These are phyloP conservation scores for Mycena sp. DNA, from an alignment of 1,284 basidiomycete species.

Conservation along the genomic window DNA sequence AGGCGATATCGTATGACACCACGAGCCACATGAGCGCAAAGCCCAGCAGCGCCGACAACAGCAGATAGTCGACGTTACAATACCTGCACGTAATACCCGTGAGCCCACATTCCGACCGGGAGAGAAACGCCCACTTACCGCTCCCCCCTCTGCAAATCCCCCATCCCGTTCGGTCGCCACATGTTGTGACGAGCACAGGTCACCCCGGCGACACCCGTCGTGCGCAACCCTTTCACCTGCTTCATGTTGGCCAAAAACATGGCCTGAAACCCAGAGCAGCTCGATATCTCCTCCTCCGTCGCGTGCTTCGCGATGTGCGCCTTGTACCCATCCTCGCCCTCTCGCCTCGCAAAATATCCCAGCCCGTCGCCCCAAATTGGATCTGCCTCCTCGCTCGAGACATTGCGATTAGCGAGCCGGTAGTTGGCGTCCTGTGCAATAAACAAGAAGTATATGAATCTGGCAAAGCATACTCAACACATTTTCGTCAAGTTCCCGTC, in stretches of 20 bases:
- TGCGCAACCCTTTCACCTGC: conserved; percentile 22
- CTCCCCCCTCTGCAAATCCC: conserved; percentile 36
- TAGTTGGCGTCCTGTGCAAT: conserved; percentile 43
- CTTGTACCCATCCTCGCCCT: conserved; percentile 10
- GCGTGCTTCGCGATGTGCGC: conserved; percentile 12
- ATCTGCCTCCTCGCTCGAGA: conserved; percentile 40
- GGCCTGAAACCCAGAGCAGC: conserved; percentile 13
- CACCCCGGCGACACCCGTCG: conserved; percentile 27
- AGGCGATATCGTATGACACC: conserved; percentile 8
- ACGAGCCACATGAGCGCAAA: not conserved
- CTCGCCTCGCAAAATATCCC: conserved; percentile 39
- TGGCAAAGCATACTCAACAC: not conserved
- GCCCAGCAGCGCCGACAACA: not conserved
- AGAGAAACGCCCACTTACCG: conserved; percentile 2
- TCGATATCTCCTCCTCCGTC: conserved; percentile 12
- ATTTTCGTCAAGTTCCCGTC: not conserved
- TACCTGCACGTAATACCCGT: not conserved
- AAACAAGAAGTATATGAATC: conserved; percentile 34
- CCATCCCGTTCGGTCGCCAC: conserved; percentile 27
- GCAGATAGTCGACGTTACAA: conserved; percentile 5
- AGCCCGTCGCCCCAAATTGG: conserved; percentile 39
- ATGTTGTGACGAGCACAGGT: conserved; percentile 37
- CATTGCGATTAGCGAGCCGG: conserved; percentile 38
- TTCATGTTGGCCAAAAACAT: conserved; percentile 11
- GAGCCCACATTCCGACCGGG: too few species aligned